Evolutionary conservation across 2,329 filamentous ascomycete species (phyloP).

Genomic region (Hypoxylon rubiginosum): DNA sequence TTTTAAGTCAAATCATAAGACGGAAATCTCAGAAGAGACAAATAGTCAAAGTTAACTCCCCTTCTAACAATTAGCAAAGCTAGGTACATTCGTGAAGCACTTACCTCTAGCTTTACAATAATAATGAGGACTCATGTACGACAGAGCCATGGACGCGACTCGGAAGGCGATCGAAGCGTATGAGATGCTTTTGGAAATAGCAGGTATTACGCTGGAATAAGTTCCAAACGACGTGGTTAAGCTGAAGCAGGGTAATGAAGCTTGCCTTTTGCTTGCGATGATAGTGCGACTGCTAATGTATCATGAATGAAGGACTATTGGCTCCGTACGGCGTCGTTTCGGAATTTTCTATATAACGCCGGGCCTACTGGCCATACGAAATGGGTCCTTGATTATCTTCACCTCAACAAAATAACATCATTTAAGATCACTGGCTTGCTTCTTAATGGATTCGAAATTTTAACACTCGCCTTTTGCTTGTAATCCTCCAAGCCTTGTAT

Average conservation of each 20-base stretch:
- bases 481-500: conserved; percentile 30
- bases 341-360: too few relatives aligned
- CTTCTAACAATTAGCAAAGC: background rate
- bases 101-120: background rate
- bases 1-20: background rate
- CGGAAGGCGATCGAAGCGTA: background rate
- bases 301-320: too few relatives aligned
- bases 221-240: too few relatives aligned
- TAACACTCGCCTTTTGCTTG: conserved; percentile 25
- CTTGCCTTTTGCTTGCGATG: too few relatives aligned
- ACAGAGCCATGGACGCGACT: background rate
- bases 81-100: background rate
- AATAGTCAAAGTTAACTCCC: background rate
- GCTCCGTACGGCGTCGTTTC: too few relatives aligned
- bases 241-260: too few relatives aligned
- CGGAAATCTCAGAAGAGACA: background rate
- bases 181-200: background rate
- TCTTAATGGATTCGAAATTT: conserved; percentile 9
- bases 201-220: background rate
- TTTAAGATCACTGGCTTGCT: background rate
- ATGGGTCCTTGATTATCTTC: background rate
- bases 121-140: background rate
- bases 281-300: too few relatives aligned
- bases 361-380: too few relatives aligned
- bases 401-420: background rate